Conservation (phyloP, 345 rosid species). For the Gossypium bickii region DNA sequence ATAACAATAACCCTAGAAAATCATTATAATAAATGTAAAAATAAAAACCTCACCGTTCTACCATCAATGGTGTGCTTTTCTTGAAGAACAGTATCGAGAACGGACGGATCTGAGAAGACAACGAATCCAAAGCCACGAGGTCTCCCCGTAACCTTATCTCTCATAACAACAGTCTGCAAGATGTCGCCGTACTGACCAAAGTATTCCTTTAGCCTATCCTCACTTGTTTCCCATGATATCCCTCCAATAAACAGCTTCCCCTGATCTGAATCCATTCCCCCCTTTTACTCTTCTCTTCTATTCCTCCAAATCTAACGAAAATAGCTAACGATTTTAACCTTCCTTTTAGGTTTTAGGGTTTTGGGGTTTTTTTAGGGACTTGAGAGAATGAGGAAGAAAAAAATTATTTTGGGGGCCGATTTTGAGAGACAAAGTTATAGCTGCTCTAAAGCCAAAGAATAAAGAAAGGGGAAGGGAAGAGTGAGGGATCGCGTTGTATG, state of each 20-base stretch:
- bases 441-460: not conserved
- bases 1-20: not conserved
- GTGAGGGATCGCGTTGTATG: conserved; percentile 6
- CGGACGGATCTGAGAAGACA: conserved; percentile 50
- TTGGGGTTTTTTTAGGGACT: conserved; percentile 7
- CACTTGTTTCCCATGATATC: conserved; percentile 88
- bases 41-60: conserved; percentile 48
- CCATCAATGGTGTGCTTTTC: conserved; percentile 55
- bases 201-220: conserved; percentile 63
- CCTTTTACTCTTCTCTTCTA: not conserved
- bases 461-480: not conserved
- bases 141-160: conserved; percentile 64
- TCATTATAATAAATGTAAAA: not conserved
- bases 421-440: conserved; percentile 7
- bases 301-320: conserved; percentile 22
- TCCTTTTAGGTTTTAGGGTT: not conserved
- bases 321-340: not conserved
- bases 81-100: not conserved
- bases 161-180: conserved; percentile 61
- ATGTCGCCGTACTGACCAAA: conserved; percentile 70
- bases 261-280: conserved; percentile 73
- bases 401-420: not conserved
- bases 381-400: conserved; percentile 6
- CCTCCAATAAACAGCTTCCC: conserved; percentile 92
- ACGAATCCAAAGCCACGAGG: conserved; percentile 90